Percentiles rank a stretch among this genome's conserved stretches.
phyloP scores from a whole-genome alignment of 768 basidiomycete genomes.

The Hirschioporus abietinus region DNA sequence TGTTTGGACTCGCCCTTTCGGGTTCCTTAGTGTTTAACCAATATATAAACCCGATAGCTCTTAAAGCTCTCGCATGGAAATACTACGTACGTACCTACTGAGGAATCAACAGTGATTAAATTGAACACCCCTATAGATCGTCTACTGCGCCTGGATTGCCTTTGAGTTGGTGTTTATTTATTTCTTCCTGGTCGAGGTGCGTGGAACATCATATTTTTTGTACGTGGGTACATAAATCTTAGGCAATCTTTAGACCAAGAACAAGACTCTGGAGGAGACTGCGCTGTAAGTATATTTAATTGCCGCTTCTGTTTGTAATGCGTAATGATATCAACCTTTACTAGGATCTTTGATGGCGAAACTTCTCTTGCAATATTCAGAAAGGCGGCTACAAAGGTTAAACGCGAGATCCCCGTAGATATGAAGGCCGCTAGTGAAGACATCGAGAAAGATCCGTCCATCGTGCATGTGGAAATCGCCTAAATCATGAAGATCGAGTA shows the following conservation, averaged over 20 bases:
- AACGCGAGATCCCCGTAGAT: not conserved
- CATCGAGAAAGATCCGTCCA: not conserved
- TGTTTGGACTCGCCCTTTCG: conserved; percentile 35
- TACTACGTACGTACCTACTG: conserved; percentile 50
- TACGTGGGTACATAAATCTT: not conserved
- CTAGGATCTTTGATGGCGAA: not conserved
- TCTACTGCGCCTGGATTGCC: conserved; percentile 67
- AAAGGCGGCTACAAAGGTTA: not conserved
- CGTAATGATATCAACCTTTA: not conserved
- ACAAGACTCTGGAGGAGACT: conserved; percentile 75
- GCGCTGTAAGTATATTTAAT: conserved; percentile 24
- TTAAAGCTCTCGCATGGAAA: conserved; percentile 55
- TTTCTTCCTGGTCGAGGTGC: conserved; percentile 65
- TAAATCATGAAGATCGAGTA: not conserved
- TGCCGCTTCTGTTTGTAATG: not conserved
- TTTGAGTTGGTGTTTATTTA: conserved; percentile 62
- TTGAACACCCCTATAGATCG: conserved; percentile 34
- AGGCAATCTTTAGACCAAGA: conserved; percentile 40
- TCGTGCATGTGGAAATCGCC: not conserved
- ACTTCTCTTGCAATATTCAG: not conserved
- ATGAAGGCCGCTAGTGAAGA: not conserved
- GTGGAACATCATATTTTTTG: conserved; percentile 30
- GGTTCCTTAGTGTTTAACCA: conserved; percentile 40
- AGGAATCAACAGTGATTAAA: not conserved
- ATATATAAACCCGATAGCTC: conserved; percentile 33